phyloP scores from a whole-genome alignment of 257 asterid species.

The Linaria vulgaris region DNA sequence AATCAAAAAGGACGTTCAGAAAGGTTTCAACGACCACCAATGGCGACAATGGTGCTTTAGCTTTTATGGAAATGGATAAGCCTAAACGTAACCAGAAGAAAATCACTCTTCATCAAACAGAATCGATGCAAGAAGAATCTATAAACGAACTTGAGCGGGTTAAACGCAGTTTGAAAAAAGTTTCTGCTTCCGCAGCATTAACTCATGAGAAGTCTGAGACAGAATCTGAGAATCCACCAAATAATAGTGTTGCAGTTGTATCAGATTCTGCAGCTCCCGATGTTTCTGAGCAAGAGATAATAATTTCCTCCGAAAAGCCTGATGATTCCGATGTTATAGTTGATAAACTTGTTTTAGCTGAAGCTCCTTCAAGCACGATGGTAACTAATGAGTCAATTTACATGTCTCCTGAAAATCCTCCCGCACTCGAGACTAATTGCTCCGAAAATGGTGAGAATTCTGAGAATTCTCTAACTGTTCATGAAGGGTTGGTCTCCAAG shows the following conservation, averaged over 20 bases:
- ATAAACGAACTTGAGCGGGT: conserved; percentile 71
- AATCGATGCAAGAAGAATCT: conserved; percentile 57
- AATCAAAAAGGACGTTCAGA: conserved; percentile 63
- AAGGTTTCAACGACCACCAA: conserved; percentile 50
- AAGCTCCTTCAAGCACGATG: conserved; percentile 16
- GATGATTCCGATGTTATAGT: conserved; percentile 16
- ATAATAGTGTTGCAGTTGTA: conserved; percentile 14
- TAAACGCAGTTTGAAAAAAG: conserved; percentile 61
- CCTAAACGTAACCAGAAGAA: conserved; percentile 59
- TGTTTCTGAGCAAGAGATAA: conserved; percentile 31
- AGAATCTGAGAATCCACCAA: conserved; percentile 45
- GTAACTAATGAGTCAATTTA: conserved; percentile 29
- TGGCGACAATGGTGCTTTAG: conserved; percentile 47
- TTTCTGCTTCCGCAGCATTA: conserved; percentile 57
- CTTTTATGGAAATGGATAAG: conserved; percentile 56
- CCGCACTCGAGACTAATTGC: conserved; percentile 41
- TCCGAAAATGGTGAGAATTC: conserved; percentile 43
- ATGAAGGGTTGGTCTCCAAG: conserved; percentile 47
- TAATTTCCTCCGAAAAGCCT: conserved; percentile 24
- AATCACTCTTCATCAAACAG: conserved; percentile 37
- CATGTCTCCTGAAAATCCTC: conserved; percentile 25
- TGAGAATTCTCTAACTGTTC: conserved; percentile 31
- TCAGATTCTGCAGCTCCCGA: conserved; percentile 37
- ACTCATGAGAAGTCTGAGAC: conserved; percentile 52
- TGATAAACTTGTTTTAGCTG: conserved; percentile 28